These are phyloP conservation scores for Petunia hybrid DNA, from an alignment of 305 asterid genomes.

Conservation along the genomic window DNA sequence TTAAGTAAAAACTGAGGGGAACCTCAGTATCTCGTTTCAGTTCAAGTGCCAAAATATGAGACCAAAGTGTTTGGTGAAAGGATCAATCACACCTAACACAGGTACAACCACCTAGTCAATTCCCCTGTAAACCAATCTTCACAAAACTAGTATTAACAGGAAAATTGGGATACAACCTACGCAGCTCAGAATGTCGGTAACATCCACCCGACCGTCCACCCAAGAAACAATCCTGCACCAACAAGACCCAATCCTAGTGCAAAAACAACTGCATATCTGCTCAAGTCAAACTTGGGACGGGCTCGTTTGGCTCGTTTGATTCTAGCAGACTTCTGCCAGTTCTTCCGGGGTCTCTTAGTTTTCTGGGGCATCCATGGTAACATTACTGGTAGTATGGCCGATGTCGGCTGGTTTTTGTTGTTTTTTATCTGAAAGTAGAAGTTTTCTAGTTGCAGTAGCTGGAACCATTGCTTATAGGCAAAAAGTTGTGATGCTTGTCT, in stretches of 20 bases:
- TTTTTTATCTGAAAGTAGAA: slow-evolving; percentile 60
- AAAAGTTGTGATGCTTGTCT: slow-evolving; percentile 88
- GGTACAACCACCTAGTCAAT: slow-evolving; percentile 33
- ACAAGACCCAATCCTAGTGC: slow-evolving; percentile 87
- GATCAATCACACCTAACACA: slow-evolving; percentile 17
- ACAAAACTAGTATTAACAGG: slow-evolving; percentile 39
- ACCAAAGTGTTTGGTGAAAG: not conserved
- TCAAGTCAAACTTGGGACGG: slow-evolving; percentile 39
- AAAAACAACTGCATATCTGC: slow-evolving; percentile 62
- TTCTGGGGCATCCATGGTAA: slow-evolving; percentile 58
- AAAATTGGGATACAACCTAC: slow-evolving; percentile 29
- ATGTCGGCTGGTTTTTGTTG: slow-evolving; percentile 49
- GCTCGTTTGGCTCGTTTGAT: slow-evolving; percentile 49
- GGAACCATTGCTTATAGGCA: slow-evolving; percentile 91
- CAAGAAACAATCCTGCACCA: slow-evolving; percentile 88
- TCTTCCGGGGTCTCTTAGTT: slow-evolving; percentile 45
- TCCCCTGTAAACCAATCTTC: slow-evolving; percentile 39
- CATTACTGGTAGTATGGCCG: slow-evolving; percentile 45
- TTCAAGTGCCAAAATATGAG: slow-evolving; percentile 9
- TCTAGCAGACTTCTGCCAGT: slow-evolving; percentile 44
- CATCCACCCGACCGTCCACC: slow-evolving; percentile 85
- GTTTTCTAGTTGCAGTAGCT: slow-evolving; percentile 75
- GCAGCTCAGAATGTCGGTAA: slow-evolving; percentile 61
- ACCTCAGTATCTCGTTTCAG: not conserved
- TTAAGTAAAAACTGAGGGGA: slow-evolving; percentile 12